These are phyloP conservation scores for Iberis amara DNA, from an alignment of 441 rosid genomes.

Conservation along the genomic window DNA sequence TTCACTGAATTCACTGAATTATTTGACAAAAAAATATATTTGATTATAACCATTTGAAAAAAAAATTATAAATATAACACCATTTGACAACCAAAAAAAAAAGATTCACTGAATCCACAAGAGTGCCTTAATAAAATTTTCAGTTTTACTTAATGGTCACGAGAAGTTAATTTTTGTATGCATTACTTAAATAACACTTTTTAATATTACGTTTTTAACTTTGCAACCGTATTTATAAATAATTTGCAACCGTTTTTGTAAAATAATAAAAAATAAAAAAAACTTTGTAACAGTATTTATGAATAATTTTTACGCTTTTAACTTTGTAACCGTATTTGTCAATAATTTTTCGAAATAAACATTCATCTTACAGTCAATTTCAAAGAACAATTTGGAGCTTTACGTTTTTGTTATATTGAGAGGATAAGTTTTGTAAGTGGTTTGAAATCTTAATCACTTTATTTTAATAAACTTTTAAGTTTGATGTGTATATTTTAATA, in stretches of 20 bases:
- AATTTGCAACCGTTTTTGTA: no score
- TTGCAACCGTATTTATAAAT: no score
- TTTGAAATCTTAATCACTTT: conserved; percentile 34
- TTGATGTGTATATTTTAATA: conserved; percentile 27
- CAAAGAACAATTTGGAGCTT: neutral
- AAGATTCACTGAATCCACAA: conserved; percentile 6
- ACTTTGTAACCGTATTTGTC: neutral
- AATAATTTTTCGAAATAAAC: neutral
- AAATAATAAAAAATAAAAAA: no score
- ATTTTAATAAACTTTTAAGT: conserved; percentile 3
- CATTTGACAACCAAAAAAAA: no score
- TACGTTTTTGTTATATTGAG: conserved; percentile 13
- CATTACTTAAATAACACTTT: conserved; percentile 12
- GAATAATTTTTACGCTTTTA: conserved; percentile 22
- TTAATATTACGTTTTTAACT: conserved; percentile 12
- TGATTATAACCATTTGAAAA: no score
- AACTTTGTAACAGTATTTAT: no score
- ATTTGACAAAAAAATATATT: no score
- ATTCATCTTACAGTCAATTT: conserved; percentile 14
- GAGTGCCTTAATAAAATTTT: conserved; percentile 4
- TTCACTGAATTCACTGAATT: no score
- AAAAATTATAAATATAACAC: no score
- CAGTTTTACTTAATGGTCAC: conserved; percentile 18
- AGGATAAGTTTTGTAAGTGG: conserved; percentile 23
- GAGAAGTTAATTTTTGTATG: conserved; percentile 12